phyloP scores from a whole-genome alignment of 768 basidiomycete species.

The Leccinum truebloodii region DNA sequence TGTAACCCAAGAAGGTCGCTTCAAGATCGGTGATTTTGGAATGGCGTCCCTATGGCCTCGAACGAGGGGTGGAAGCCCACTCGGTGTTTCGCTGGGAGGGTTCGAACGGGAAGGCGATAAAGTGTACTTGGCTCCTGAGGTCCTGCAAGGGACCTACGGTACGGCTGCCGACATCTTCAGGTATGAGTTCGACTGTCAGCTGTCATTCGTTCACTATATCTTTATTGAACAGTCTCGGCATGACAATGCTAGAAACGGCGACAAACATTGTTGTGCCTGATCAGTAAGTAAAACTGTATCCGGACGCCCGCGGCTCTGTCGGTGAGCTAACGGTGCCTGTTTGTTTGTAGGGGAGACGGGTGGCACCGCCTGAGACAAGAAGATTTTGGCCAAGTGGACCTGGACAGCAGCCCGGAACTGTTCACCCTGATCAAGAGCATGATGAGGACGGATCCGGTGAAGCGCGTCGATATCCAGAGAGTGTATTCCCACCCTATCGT shows the following conservation, averaged over 20 bases:
- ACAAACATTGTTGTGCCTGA: constrained; percentile 97
- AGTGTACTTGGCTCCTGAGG: constrained; percentile 95
- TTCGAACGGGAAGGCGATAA: constrained; percentile 98
- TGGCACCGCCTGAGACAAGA: constrained; percentile 94
- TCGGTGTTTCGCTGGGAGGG: constrained; percentile 39
- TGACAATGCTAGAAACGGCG: constrained; percentile 93
- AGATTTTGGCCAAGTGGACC: constrained; percentile 85
- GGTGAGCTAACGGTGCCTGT: constrained; percentile 17
- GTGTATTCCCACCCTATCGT: constrained; percentile 68
- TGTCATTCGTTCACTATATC: constrained; percentile 8
- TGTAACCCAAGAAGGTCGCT: constrained; percentile 79
- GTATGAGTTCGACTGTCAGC: constrained; percentile 47
- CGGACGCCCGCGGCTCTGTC: constrained; percentile 1
- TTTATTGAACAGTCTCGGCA: constrained; percentile 70
- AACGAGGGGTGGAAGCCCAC: constrained; percentile 36
- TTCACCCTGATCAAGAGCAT: constrained; percentile 68
- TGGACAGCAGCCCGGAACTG: constrained; percentile 65
- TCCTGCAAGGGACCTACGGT: constrained; percentile 88
- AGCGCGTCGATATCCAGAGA: constrained; percentile 56
- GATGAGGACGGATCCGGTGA: constrained; percentile 71
- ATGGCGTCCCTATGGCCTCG: constrained; percentile 96
- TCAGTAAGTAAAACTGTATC: constrained; percentile 62
- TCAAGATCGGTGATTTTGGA: constrained; percentile 98
- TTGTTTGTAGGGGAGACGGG: constrained; percentile 70
- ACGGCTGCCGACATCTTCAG: constrained; percentile 97